Evolutionary conservation across 768 basidiomycete genomes (phyloP), one percentile per base, ranked within the genome.

Genomic region (Cyclocybe cylindracea): DNA sequence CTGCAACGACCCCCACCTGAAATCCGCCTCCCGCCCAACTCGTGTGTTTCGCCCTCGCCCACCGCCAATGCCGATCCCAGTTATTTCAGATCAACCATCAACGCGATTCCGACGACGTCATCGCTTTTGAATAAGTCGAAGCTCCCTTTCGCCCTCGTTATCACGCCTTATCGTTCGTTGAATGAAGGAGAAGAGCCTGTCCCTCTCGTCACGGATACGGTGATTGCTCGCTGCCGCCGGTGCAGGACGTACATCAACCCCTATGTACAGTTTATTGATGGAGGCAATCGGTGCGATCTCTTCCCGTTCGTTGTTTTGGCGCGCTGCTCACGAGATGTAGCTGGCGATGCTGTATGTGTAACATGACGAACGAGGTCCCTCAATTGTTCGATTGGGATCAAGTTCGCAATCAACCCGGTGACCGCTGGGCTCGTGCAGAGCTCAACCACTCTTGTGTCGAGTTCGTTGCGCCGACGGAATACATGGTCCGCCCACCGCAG

Each of bases 301-400:
- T 29, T 13, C 37, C 37, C 5, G n/a, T 34, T 44, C 18, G 16
- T 44, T 35, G 6, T 34, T 16, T 33, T 31, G 14, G 10, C 8
- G 10, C 36, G 9, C 37, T 52, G 32, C 50, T 46, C 19, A 18
- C 2, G 10, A 9, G 32, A 33, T 32, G 7, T 37, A 89, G 90
- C 56, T 99, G 97, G 97, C 90, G 97, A 66, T 99, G 97, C 70
- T 96, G 94, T 71, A 94, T 99, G 94, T 99, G 97, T 70, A 91
- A 89, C 62, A 86, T 98, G 81, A 90, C 92, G 38, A 99, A 98
- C 67, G 97, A 98, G 70, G 95, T 98, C 0, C 97, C 97, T 18
- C 95, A 98, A 62, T 76, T 97, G 46, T 98, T 98, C 66, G 97
- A 99, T 67, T 99, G 97, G 97, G 93, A 99, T 67, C 91, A 94